Evolutionary conservation across 2,329 filamentous ascomycete genomes (phyloP).

Genomic region (Helotiales sp.): DNA sequence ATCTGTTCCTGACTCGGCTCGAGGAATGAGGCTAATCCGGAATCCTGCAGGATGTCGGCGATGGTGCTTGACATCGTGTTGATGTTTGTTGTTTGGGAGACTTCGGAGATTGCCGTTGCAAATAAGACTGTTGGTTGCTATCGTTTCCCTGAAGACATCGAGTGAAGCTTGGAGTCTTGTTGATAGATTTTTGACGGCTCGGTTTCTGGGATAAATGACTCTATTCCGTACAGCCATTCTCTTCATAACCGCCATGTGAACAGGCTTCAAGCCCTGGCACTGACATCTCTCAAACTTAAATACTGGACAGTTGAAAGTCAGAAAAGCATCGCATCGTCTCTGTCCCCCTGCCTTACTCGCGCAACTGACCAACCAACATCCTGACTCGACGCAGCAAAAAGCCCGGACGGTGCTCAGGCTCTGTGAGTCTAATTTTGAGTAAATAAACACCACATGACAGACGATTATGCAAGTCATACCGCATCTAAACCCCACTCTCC

Average conservation of each 20-base stretch:
- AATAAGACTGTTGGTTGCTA: too few relatives aligned
- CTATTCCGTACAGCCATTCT: too few relatives aligned
- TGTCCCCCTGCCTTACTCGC: neutral
- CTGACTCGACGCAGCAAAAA: neutral
- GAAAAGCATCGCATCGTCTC: neutral
- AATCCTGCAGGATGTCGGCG: neutral
- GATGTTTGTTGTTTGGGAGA: neutral
- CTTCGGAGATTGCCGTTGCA: neutral
- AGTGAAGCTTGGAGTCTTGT: too few relatives aligned
- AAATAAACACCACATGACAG: neutral
- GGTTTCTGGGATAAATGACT: too few relatives aligned
- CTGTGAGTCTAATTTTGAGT: too few relatives aligned
- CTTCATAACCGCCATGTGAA: neutral
- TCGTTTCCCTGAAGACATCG: neutral
- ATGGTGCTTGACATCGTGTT: neutral
- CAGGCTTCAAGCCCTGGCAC: neutral
- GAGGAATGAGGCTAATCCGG: neutral
- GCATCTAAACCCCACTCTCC: neutral
- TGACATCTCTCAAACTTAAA: neutral
- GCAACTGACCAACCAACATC: neutral
- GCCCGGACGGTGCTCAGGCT: too few relatives aligned
- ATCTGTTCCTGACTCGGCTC: neutral
- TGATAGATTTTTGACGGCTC: too few relatives aligned
- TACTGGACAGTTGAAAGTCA: neutral
- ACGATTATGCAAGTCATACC: slow-evolving; percentile 9